These are phyloP conservation scores for Seiridium unicorne DNA, from an alignment of 2,329 filamentous ascomycete genomes.

Conservation along the genomic window DNA sequence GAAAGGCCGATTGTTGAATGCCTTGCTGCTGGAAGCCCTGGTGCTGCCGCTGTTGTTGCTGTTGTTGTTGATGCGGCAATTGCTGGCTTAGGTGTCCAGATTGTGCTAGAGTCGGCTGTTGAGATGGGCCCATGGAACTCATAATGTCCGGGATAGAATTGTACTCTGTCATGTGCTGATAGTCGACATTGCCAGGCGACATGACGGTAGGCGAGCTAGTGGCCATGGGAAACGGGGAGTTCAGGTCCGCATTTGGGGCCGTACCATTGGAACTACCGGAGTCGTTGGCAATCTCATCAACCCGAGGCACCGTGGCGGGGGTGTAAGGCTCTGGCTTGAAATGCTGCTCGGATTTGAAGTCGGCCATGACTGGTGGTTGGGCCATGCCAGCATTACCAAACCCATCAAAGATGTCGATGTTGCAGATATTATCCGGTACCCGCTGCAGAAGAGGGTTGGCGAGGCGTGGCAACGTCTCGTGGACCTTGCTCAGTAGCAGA, in stretches of 20 bases:
- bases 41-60: conserved; percentile 20
- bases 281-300: conserved; percentile 38
- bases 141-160: conserved; percentile 52
- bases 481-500: conserved; percentile 72
- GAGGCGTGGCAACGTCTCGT: conserved; percentile 65
- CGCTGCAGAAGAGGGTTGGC: conserved; percentile 60
- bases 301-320: conserved; percentile 33
- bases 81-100: conserved; percentile 5
- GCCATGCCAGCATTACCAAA: conserved; percentile 64
- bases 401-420: conserved; percentile 64
- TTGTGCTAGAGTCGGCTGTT: conserved; percentile 6
- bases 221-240: conserved; percentile 41
- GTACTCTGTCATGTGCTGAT: conserved; percentile 45
- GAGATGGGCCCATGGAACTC: conserved; percentile 41
- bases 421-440: conserved; percentile 51
- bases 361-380: conserved; percentile 46
- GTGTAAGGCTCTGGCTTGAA: conserved; percentile 31
- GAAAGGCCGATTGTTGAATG: conserved; percentile 31
- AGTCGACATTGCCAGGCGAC: conserved; percentile 48
- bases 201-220: conserved; percentile 52
- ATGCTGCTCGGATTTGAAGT: conserved; percentile 40
- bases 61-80: conserved; percentile 9
- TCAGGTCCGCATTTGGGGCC: conserved; percentile 39
- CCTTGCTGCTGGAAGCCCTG: conserved; percentile 23
- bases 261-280: conserved; percentile 32